These are phyloP conservation scores for Russula abietina DNA, from an alignment of 768 basidiomycete species.

Conservation along the genomic window DNA sequence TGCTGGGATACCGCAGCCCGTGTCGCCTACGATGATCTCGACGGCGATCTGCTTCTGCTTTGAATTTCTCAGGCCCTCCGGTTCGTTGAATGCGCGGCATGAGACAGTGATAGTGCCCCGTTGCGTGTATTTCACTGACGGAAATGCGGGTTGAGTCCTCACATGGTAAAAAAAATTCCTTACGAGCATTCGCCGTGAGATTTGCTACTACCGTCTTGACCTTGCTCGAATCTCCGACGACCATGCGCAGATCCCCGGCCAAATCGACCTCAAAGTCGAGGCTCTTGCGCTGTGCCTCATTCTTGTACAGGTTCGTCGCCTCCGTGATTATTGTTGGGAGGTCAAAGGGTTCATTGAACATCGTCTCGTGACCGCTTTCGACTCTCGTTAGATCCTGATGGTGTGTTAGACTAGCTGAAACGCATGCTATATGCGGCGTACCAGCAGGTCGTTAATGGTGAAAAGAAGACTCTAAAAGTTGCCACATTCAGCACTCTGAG, in stretches of 20 bases:
- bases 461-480: neutral
- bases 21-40: neutral
- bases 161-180: neutral
- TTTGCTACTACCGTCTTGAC: neutral
- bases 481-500: neutral
- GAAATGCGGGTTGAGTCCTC: neutral
- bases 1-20: neutral
- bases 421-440: neutral
- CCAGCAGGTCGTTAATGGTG: neutral
- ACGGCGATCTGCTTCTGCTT: neutral
- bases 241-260: neutral
- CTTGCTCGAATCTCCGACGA: neutral
- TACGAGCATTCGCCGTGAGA: neutral
- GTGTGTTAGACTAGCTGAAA: neutral
- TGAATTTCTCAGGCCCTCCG: neutral
- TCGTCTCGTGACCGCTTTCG: neutral
- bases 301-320: neutral
- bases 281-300: neutral
- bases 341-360: neutral
- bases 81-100: neutral
- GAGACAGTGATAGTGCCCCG: neutral
- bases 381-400: neutral
- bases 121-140: neutral
- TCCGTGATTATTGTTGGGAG: neutral
- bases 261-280: neutral